These are phyloP conservation scores for Penicillium griseofulvum DNA, from an alignment of 2,329 filamentous ascomycete genomes.

Conservation along the genomic window DNA sequence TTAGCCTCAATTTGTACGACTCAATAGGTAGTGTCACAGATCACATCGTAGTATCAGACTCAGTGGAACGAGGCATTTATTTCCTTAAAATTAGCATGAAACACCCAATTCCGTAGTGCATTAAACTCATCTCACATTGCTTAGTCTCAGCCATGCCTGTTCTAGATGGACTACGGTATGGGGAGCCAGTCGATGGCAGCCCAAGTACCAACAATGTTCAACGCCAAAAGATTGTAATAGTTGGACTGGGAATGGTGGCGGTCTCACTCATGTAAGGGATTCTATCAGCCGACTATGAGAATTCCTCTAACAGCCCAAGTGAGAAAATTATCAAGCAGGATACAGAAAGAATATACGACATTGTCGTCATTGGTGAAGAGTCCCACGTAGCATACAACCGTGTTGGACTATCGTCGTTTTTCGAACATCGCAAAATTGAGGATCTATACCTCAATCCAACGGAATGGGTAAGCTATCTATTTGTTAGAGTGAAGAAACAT, in stretches of 20 bases:
- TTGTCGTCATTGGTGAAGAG: conserved; percentile 85
- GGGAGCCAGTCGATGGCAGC: conserved; percentile 25
- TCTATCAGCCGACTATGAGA: conserved; percentile 19
- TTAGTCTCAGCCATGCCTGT: conserved; percentile 26
- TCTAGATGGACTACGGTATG: conserved; percentile 27
- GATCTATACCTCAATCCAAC: conserved; percentile 82
- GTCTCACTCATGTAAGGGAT: conserved; percentile 75
- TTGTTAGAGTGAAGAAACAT: no score
- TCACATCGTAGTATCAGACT: neutral
- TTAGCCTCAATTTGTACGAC: neutral
- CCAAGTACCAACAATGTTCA: conserved; percentile 6
- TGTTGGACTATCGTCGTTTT: conserved; percentile 84
- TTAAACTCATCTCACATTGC: neutral
- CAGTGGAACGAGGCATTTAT: neutral
- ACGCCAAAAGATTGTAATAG: conserved; percentile 70
- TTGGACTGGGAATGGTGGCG: conserved; percentile 89
- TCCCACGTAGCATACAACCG: conserved; percentile 86
- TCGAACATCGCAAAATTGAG: conserved; percentile 79
- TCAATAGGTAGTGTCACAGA: neutral
- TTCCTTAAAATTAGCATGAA: conserved; percentile 11
- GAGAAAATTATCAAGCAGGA: conserved; percentile 89
- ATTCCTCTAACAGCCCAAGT: conserved; percentile 45
- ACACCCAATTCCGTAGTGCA: conserved; percentile 8
- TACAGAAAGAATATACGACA: conserved; percentile 71
- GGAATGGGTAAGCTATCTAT: conserved; percentile 64